Evolutionary conservation across 2,329 filamentous ascomycete species (phyloP), one percentile per base, ranked within the genome.

Genomic region (Zalaria obscura): DNA sequence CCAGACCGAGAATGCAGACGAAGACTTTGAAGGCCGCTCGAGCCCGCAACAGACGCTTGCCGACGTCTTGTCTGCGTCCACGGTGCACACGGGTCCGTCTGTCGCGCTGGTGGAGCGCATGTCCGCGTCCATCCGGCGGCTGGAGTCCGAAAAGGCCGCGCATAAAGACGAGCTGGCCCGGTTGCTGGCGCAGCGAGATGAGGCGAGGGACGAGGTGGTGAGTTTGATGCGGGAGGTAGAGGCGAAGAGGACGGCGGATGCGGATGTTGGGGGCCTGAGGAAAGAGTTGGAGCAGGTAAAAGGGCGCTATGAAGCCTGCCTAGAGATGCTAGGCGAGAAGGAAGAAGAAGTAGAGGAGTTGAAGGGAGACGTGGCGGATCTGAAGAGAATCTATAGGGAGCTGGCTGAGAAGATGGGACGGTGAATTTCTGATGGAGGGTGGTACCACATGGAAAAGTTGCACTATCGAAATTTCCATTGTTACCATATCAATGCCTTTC

Each of bases 301-400:
- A 53, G 68, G 76, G 47, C 72, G 89, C 52, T 94, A 96, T 58
- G 79, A 93, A 57, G 91, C 87, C 9, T 93, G 86, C 45, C 68
- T 98, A 40, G 88, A 96, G 65, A 80, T 96, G 77, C 65, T 98
- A 43, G 91, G 91, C 1, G 91, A 98, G 73, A 94, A 94, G 74
- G 94, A 86, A 60, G 91, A 98, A 68, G 68, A 82, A 55, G 88
- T 94, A 2, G 87, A 94, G 56, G 91, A 98, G 68, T 67, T 98
- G 50, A 78, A 73, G 60, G 80, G 83, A 8, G 91, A 96, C 68
- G 83, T 98, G 40, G 70, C 78, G 49, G 91, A 98, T 67, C 72
- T 98, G 59, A 98, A 98, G 69, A 81, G 80, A 55, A 94, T 98
- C 73, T 96, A 96, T 66, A 77, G 86, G 50, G 89, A 96, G 57